Conservation (phyloP, 176 grass and related monocot genomes). For the Oryza punctata region DNA sequence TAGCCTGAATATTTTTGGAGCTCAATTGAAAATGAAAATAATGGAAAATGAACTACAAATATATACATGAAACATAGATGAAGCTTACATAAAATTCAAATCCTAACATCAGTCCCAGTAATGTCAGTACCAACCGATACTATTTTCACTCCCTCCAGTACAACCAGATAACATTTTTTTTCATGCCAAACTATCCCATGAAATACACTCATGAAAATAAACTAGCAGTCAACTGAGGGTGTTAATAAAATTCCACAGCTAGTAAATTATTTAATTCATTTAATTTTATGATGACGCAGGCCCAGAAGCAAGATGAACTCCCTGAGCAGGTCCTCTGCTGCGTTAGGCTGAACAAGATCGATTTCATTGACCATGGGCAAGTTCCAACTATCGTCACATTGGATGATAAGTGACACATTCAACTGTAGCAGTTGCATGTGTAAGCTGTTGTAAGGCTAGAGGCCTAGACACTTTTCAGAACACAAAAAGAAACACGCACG, state of each 20-base stretch:
- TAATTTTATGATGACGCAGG: slow-evolving; percentile 41
- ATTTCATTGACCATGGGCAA: slow-evolving; percentile 78
- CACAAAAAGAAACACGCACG: background rate
- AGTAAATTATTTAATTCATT: background rate
- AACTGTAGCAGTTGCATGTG: slow-evolving; percentile 10
- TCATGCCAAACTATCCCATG: background rate
- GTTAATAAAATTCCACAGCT: background rate
- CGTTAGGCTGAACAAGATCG: slow-evolving; percentile 89
- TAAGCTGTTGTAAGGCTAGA: slow-evolving; percentile 25
- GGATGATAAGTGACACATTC: slow-evolving; percentile 55
- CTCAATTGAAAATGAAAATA: background rate
- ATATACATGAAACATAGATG: background rate
- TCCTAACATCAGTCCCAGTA: background rate
- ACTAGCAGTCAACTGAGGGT: background rate
- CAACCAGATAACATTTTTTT: background rate
- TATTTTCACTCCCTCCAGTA: background rate
- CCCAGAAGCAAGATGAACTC: slow-evolving; percentile 90
- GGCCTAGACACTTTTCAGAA: slow-evolving; percentile 9
- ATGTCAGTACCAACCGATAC: background rate
- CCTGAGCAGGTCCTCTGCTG: slow-evolving; percentile 94
- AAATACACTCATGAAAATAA: background rate
- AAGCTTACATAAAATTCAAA: background rate
- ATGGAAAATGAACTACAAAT: background rate
- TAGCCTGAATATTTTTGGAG: background rate
- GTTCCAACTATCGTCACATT: slow-evolving; percentile 69